These are phyloP conservation scores for Moricandia arvensis DNA, from an alignment of 345 rosid species.

Conservation along the genomic window DNA sequence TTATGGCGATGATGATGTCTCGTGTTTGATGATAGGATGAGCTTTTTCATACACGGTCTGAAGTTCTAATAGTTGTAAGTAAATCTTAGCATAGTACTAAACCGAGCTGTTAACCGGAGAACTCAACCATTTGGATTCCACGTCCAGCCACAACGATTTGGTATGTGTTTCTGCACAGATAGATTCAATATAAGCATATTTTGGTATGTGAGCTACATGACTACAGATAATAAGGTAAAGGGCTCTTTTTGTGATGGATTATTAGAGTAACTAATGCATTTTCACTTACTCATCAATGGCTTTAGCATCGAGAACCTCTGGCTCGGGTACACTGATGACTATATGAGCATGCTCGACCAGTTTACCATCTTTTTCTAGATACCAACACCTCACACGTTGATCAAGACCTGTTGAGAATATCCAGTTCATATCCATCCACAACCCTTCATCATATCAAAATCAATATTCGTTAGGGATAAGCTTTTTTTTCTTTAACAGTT, in stretches of 20 bases:
- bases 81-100: no score
- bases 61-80: slow-evolving; percentile 76
- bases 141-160: slow-evolving; percentile 88
- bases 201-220: neutral
- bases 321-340: slow-evolving; percentile 80
- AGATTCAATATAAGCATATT: neutral
- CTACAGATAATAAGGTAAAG: no score
- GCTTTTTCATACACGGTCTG: slow-evolving; percentile 68
- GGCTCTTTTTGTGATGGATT: no score
- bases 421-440: slow-evolving; percentile 88
- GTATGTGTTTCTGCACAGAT: slow-evolving; percentile 54
- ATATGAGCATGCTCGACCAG: slow-evolving; percentile 53
- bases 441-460: slow-evolving; percentile 49
- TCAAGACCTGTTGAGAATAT: slow-evolving; percentile 96
- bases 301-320: slow-evolving; percentile 55
- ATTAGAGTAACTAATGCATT: neutral
- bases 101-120: no score
- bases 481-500: no score
- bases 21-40: slow-evolving; percentile 20
- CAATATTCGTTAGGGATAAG: slow-evolving; percentile 11
- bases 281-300: neutral
- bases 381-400: slow-evolving; percentile 92
- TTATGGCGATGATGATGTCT: slow-evolving; percentile 12
- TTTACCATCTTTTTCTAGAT: slow-evolving; percentile 46
- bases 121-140: slow-evolving; percentile 87